Conservation (phyloP, 2,329 filamentous ascomycete genomes). For the Sclerotinia borealis region DNA sequence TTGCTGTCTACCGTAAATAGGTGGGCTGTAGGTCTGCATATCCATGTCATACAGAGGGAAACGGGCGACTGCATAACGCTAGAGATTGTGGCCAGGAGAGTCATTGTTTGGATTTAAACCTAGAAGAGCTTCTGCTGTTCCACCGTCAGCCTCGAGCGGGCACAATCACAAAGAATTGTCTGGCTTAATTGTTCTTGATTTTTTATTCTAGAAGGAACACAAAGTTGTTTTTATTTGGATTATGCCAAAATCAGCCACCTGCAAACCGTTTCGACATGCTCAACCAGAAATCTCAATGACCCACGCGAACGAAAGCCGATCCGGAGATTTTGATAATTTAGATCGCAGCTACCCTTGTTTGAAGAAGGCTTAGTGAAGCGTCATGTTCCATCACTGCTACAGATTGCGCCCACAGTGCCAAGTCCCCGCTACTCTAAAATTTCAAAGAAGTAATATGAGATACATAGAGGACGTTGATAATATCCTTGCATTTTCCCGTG, state of each 20-base stretch:
- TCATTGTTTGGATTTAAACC: slow-evolving; percentile 12
- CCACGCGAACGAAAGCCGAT: background rate
- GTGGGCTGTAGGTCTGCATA: slow-evolving; percentile 11
- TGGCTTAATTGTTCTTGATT: slow-evolving; percentile 13
- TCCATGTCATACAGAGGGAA: slow-evolving; percentile 14
- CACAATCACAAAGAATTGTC: slow-evolving; percentile 21
- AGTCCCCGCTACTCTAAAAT: background rate
- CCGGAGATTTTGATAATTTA: slow-evolving; percentile 4
- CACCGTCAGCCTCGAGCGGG: slow-evolving; percentile 27
- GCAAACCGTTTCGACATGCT: slow-evolving; percentile 4
- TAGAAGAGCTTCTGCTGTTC: slow-evolving; percentile 16
- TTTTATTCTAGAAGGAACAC: slow-evolving; percentile 15
- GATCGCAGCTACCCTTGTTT: slow-evolving; percentile 20
- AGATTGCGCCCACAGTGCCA: slow-evolving; percentile 6
- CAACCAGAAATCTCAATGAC: background rate
- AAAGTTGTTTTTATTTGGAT: slow-evolving; percentile 2
- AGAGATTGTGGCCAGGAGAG: slow-evolving; percentile 13
- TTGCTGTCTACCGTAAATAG: slow-evolving; percentile 15
- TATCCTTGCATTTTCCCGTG: background rate
- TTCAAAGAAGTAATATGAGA: background rate
- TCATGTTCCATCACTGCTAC: slow-evolving; percentile 1
- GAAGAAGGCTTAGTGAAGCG: slow-evolving; percentile 10
- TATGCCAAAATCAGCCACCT: slow-evolving; percentile 10
- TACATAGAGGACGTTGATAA: background rate
- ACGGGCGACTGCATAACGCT: slow-evolving; percentile 20